Evolutionary conservation across 2,329 filamentous ascomycete species (phyloP), one percentile per base, ranked within the genome.

Genomic region (Metarhizium humberi): DNA sequence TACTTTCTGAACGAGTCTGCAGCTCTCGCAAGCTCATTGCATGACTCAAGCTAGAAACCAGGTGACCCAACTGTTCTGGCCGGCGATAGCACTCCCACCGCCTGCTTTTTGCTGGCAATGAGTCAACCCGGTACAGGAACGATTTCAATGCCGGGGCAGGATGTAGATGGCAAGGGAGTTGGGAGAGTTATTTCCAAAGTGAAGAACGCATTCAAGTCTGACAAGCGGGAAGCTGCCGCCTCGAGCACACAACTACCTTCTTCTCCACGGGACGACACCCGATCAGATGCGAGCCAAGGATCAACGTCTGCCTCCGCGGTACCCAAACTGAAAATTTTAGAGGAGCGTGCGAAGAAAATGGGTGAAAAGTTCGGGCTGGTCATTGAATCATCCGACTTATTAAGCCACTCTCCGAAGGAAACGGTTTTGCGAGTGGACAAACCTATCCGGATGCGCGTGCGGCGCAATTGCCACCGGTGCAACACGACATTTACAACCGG

Each of bases 401-500:
- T 80, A 60, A 69, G 70, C 51, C 72, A 70, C 54, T 71, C 73
- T 43, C 71, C 72, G 55, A 75, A 77, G 58, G 80, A 81, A 52
- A 76, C 79, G 32, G 80, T 80, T 34, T 72, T 81, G 29, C 84
- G 87, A 47, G 79, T 88, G 54, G 84, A 90, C 68, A 90, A 88
- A 74, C 80, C 86, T 13, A 87, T 90, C 61, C 84, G 87, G 56
- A 87, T 92, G 80, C 84, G 88, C 54, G 81, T 91, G 53, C 87
- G 88, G 68, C 82, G 86, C 61, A 85, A 81, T 59, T 96, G 92
- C 71, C 92, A 96, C 71, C 79, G 82, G 61, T 96, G 92, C 74
- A 81, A 85, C 56, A 82, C 86, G 14, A 80, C 81, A 29, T 95
- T 92, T 68, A 85, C 87, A 55, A 71, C 80, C 20, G 81, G 86